Base-by-base conservation (phyloP, 306 rosid species). In the Quercus rubra region DNA sequence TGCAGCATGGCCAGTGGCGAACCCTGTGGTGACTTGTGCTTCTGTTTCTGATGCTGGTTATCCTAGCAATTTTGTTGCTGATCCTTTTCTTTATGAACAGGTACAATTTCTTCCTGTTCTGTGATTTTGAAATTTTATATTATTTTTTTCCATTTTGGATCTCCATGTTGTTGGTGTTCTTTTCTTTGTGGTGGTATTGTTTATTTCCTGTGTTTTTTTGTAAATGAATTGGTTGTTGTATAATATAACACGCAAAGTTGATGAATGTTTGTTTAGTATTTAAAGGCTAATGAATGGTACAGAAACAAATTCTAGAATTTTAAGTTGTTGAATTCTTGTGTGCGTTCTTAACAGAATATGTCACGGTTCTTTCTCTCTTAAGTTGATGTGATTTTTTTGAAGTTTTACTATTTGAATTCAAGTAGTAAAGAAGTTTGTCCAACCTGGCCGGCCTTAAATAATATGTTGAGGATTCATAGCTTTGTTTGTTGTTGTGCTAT, bases 51-150 rank as follows among this genome's bases (percentile, higher is more conserved):
- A 87, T 79, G 94, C 94, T 83, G 99, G 99, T 73, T 86, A 79
- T 75, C 97, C 98, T 1, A 96, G 99, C 77, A 96, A 96, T 83
- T 96, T 96, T 88, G 98, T 93, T 81, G 98, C 99, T 17, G 99
- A 96, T 78, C 99, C 99, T 83, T 96, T 93, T 77, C 97, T 96
- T 74, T 89, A 85, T 67, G 81, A 88, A 66, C 92, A 96, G 99
- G 99, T 93, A 77, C 46, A 31, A 63, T 23, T 64, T 56, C 74
- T 74, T 78, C 55, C 52, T 70, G 33, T 71, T 62, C 38, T 61
- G 25, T 81, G 79, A 25, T 78, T 70, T 23, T 31, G 49, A 30
- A 54, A 10, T 6, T 27, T 57, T 41, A 4, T 18, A 4, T 33
- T 2, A 2, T 17, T 52, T 12, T 62, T 63, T 63, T 31, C 19